Conservation (phyloP, 352 stramenopile genomes). For the Phytophthora quininea region DNA sequence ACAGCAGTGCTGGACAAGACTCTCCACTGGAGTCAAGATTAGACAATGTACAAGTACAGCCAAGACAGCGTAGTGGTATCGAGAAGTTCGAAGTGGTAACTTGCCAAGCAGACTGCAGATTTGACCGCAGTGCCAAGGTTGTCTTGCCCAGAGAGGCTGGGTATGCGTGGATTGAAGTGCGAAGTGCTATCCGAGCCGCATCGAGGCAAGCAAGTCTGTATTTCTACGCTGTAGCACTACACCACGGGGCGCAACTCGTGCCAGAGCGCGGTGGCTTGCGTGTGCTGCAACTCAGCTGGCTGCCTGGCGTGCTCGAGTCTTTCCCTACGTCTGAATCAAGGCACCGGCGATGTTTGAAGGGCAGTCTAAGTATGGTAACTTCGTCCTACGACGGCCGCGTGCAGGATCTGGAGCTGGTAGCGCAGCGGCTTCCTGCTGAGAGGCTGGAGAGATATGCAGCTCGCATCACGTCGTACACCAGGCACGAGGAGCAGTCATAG, state of each 20-base stretch:
- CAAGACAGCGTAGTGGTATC: conserved; percentile 17
- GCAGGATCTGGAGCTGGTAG: conserved; percentile 46
- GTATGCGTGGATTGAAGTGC: conserved; percentile 46
- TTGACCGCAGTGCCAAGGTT: conserved; percentile 11
- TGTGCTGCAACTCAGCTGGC: conserved; percentile 47
- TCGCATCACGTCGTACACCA: conserved; percentile 51
- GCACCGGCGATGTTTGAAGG: conserved; percentile 52
- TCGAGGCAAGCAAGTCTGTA: conserved; percentile 15
- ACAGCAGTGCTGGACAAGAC: background rate
- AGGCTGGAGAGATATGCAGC: conserved; percentile 58
- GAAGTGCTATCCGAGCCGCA: background rate
- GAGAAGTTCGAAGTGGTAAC: conserved; percentile 39
- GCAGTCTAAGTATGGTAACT: conserved; percentile 39
- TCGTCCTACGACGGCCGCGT: conserved; percentile 33
- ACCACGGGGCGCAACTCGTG: conserved; percentile 29
- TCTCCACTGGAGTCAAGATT: background rate
- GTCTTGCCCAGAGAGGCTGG: conserved; percentile 42
- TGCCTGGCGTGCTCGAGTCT: conserved; percentile 55
- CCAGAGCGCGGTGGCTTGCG: conserved; percentile 8
- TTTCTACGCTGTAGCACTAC: conserved; percentile 46
- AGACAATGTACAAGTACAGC: background rate
- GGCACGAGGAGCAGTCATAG: conserved; percentile 21
- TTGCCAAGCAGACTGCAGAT: conserved; percentile 10
- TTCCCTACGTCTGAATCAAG: conserved; percentile 47
- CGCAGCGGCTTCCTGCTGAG: conserved; percentile 39